These are phyloP conservation scores for Ceratocystis alfenasii DNA, from an alignment of 2,329 filamentous ascomycete genomes.

Conservation along the genomic window DNA sequence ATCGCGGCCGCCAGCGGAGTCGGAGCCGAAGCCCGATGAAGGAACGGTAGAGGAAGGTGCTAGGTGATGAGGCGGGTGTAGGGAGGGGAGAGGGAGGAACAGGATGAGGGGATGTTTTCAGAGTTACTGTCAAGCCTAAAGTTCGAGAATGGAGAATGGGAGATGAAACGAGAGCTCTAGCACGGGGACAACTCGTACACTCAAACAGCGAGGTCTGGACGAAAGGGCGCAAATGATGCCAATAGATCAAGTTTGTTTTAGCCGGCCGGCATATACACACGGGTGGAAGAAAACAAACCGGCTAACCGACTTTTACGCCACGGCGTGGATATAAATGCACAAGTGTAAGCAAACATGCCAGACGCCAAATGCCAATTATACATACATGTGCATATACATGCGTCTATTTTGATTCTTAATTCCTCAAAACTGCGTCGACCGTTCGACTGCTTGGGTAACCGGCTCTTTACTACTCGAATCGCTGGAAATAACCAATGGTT, in stretches of 20 bases:
- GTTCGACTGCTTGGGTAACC: too few relatives aligned
- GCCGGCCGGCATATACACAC: neutral
- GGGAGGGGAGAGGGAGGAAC: neutral
- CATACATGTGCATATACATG: neutral
- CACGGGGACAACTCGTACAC: neutral
- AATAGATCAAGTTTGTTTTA: neutral
- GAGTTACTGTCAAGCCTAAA: neutral
- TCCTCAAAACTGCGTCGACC: too few relatives aligned
- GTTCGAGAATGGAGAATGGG: neutral
- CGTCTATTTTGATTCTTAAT: neutral
- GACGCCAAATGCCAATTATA: neutral
- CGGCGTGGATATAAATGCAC: neutral
- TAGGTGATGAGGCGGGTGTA: neutral
- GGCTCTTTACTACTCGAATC: too few relatives aligned
- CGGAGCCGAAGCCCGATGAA: slow-evolving; percentile 35
- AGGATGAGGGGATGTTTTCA: neutral
- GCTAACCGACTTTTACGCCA: too few relatives aligned
- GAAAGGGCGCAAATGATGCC: neutral
- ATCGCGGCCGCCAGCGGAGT: slow-evolving; percentile 32
- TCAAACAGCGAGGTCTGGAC: neutral
- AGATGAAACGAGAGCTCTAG: neutral
- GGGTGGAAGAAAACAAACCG: neutral
- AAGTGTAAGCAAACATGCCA: neutral
- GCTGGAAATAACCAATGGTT: too few relatives aligned
- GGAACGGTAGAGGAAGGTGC: neutral